Conservation (phyloP, 345 rosid species). For the Moricandia arvensis region DNA sequence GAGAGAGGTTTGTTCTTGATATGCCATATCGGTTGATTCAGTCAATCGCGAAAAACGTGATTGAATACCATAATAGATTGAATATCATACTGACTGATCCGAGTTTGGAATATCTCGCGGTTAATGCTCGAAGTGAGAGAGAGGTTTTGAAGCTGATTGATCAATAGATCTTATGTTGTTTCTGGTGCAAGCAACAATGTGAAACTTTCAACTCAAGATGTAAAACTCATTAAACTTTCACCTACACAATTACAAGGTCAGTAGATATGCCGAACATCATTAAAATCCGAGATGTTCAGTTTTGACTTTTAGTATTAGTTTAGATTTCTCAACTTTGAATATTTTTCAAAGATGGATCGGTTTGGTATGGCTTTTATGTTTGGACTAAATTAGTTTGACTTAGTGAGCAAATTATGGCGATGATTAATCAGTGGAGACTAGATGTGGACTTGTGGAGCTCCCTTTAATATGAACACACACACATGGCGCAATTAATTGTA, state of each 20-base stretch:
- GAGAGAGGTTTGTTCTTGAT: no score
- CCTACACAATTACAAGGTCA: not conserved
- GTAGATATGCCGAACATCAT: not conserved
- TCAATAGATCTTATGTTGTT: not conserved
- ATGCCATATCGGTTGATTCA: no score
- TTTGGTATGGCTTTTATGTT: not conserved
- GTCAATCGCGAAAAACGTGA: no score
- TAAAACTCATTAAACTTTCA: no score
- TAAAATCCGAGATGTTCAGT: not conserved
- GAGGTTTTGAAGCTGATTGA: not conserved
- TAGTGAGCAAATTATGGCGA: slow-evolving; percentile 38
- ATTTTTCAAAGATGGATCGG: not conserved
- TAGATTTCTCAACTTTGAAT: not conserved
- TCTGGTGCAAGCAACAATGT: not conserved
- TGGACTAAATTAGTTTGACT: not conserved
- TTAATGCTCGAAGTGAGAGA: no score
- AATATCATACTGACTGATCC: no score
- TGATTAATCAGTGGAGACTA: slow-evolving; percentile 23
- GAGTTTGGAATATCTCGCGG: no score
- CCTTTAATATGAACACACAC: slow-evolving; percentile 4
- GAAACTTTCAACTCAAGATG: no score
- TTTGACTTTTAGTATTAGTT: not conserved
- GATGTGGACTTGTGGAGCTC: slow-evolving; percentile 16
- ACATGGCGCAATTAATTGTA: slow-evolving; percentile 27
- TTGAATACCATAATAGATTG: no score